Evolutionary conservation across 2,329 filamentous ascomycete genomes (phyloP).

Genomic region (Pezicula neosporulosa): DNA sequence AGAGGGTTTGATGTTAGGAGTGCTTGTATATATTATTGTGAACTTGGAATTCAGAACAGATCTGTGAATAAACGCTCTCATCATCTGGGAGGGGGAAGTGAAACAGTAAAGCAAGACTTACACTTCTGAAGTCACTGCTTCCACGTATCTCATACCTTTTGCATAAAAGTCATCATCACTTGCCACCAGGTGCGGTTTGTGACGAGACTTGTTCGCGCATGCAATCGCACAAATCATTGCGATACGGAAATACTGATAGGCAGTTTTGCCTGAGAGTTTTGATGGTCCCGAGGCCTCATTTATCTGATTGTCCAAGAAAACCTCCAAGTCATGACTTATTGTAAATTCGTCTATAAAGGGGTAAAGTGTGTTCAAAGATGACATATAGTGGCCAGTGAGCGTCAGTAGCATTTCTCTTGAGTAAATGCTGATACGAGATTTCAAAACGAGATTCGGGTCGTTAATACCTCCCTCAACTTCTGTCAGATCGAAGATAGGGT

Average conservation of each 20-base stretch:
- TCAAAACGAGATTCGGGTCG: not conserved
- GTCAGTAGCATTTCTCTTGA: not conserved
- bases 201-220: conserved; percentile 24
- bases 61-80: conserved; percentile 74
- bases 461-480: too few relatives aligned
- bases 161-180: not conserved
- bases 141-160: not conserved
- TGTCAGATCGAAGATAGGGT: not conserved
- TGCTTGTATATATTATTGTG: conserved; percentile 46
- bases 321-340: conserved; percentile 6
- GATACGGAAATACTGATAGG: conserved; percentile 29
- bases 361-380: conserved; percentile 26
- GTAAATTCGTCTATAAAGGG: conserved; percentile 24
- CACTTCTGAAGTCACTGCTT: not conserved
- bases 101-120: conserved; percentile 7
- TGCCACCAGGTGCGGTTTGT: conserved; percentile 19
- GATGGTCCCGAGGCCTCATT: conserved; percentile 13
- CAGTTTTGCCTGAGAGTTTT: conserved; percentile 19
- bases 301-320: conserved; percentile 13
- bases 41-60: conserved; percentile 77
- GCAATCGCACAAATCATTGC: conserved; percentile 30
- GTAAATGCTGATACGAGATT: not conserved
- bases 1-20: too few relatives aligned
- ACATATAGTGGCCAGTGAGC: conserved; percentile 25
- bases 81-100: conserved; percentile 49